Percentiles rank a stretch among this genome's conserved stretches.
Conservation (phyloP, 2,329 filamentous ascomycete genomes). For the Hymenoscyphus scutula region DNA sequence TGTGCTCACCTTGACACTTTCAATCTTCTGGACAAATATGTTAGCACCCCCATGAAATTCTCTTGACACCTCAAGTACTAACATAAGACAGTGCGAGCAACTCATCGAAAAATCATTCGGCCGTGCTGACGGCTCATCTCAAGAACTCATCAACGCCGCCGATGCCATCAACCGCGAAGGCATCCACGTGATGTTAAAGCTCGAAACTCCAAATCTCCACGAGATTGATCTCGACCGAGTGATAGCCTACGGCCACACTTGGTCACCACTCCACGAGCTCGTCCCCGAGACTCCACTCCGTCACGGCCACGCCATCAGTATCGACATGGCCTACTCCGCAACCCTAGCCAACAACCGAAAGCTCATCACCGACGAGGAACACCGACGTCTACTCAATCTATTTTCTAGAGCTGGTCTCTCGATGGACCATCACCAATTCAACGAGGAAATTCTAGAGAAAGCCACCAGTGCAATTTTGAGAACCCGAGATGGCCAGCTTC, state of each 20-base stretch:
- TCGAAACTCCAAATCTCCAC: slow-evolving; percentile 71
- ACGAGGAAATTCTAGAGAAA: slow-evolving; percentile 62
- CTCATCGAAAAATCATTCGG: slow-evolving; percentile 65
- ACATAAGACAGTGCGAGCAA: slow-evolving; percentile 51
- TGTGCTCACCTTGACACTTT: slow-evolving; percentile 66
- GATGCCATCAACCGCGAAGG: slow-evolving; percentile 67
- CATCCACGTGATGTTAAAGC: slow-evolving; percentile 70
- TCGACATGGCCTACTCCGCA: slow-evolving; percentile 74
- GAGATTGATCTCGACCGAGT: slow-evolving; percentile 71
- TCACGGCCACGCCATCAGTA: slow-evolving; percentile 71
- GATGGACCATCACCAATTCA: slow-evolving; percentile 68
- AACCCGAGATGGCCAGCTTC: slow-evolving; percentile 66
- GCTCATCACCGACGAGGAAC: slow-evolving; percentile 58
- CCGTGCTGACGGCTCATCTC: slow-evolving; percentile 52
- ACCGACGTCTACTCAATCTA: slow-evolving; percentile 60
- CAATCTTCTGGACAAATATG: slow-evolving; percentile 62
- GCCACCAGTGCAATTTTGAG: slow-evolving; percentile 68
- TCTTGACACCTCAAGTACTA: background rate
- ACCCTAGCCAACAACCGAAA: slow-evolving; percentile 64
- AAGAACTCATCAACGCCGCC: slow-evolving; percentile 58
- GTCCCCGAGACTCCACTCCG: slow-evolving; percentile 65
- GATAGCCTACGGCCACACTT: slow-evolving; percentile 73
- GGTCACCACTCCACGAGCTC: slow-evolving; percentile 71
- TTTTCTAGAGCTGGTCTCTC: slow-evolving; percentile 69
- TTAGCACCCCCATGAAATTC: background rate